Percentiles rank a stretch among this genome's conserved stretches.
These are phyloP conservation scores for Nicotiana tabacum DNA, from an alignment of 257 asterid species.

Conservation along the genomic window DNA sequence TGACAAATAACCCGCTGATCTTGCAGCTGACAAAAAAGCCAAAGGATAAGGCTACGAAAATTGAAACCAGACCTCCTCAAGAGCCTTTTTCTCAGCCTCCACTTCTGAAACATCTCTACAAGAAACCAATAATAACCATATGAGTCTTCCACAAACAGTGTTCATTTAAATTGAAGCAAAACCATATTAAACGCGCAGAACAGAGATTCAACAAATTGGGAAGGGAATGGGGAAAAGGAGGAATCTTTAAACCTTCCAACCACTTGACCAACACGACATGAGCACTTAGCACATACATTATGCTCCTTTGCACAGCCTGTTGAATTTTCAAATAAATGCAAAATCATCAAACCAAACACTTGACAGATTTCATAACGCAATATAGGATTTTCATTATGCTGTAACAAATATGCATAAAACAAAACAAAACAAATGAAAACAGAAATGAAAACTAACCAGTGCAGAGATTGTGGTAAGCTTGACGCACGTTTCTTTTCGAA, in stretches of 20 bases:
- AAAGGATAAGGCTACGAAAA: not conserved
- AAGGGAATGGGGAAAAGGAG: not conserved
- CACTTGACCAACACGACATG: conserved; percentile 53
- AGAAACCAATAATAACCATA: conserved; percentile 11
- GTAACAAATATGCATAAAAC: not conserved
- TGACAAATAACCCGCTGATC: conserved; percentile 4
- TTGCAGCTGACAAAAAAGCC: not conserved
- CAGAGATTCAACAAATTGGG: not conserved
- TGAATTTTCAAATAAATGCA: not conserved
- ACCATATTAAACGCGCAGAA: not conserved
- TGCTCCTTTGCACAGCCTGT: conserved; percentile 95
- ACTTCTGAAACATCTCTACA: conserved; percentile 69
- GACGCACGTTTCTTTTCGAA: conserved; percentile 91
- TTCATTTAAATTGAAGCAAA: not conserved
- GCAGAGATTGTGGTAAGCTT: conserved; percentile 90
- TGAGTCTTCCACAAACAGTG: not conserved
- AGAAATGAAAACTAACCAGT: conserved; percentile 41
- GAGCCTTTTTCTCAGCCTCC: conserved; percentile 78
- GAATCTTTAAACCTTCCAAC: conserved; percentile 56
- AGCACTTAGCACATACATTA: conserved; percentile 78
- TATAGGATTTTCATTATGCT: not conserved
- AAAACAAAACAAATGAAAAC: not conserved
- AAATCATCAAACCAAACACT: not conserved
- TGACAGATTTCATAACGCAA: not conserved
- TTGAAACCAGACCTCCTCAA: conserved; percentile 59